Evolutionary conservation across 495 filamentous ascomycete species (phyloP).

Genomic region (Penicillium nucicola): DNA sequence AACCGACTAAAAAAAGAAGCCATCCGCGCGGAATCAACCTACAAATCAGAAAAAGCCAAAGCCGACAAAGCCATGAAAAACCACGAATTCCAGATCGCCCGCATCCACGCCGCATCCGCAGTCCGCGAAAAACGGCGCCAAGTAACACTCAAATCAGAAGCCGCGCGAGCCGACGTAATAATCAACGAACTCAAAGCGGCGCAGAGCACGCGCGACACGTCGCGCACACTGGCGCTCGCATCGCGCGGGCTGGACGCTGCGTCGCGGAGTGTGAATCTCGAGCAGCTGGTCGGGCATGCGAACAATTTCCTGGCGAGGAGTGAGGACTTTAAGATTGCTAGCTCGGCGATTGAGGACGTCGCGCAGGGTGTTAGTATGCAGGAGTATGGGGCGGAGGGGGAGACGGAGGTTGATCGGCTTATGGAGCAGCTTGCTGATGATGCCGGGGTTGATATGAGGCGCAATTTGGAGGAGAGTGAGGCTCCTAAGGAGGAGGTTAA

Average conservation of each 20-base stretch:
- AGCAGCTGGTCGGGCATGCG: constrained; percentile 41
- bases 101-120: constrained; percentile 46
- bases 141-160: constrained; percentile 43
- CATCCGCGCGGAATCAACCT: constrained; percentile 42
- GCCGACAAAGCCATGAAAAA: constrained; percentile 50
- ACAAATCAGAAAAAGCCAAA: constrained; percentile 48
- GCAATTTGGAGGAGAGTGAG: constrained; percentile 37
- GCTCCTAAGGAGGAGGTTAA: constrained; percentile 41
- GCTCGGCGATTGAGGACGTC: constrained; percentile 45
- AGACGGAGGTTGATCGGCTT: constrained; percentile 43
- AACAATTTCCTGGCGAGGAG: constrained; percentile 46
- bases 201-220: constrained; percentile 46
- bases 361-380: constrained; percentile 45
- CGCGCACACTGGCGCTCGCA: constrained; percentile 41
- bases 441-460: constrained; percentile 44
- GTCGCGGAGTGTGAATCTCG: constrained; percentile 43
- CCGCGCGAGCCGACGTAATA: constrained; percentile 46
- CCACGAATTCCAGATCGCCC: constrained; percentile 49
- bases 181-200: constrained; percentile 51
- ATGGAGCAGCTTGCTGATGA: constrained; percentile 50
- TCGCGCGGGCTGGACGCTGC: constrained; percentile 44
- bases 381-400: constrained; percentile 47
- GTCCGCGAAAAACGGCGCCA: constrained; percentile 48
- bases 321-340: constrained; percentile 49
- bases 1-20: constrained; percentile 49